Conservation (phyloP, 2,329 filamentous ascomycete species). For the Talaromyces funiculosus region DNA sequence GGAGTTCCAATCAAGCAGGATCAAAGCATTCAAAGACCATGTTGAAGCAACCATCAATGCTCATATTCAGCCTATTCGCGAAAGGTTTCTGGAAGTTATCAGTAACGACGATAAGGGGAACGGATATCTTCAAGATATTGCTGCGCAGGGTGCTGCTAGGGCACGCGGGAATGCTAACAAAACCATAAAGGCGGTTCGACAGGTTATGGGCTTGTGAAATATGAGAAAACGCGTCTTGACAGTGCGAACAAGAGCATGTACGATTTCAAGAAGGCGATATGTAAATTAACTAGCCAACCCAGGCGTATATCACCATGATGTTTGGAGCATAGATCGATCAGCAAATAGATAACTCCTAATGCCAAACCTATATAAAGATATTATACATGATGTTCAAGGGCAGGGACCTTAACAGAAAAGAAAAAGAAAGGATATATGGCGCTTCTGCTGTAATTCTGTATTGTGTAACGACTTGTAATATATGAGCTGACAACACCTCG, state of each 20-base stretch:
- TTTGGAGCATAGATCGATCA: neutral
- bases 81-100: slow-evolving; percentile 29
- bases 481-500: neutral
- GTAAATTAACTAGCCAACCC: neutral
- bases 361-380: no score
- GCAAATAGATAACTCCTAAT: no score
- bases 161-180: slow-evolving; percentile 28
- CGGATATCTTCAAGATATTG: slow-evolving; percentile 26
- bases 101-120: slow-evolving; percentile 21
- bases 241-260: neutral
- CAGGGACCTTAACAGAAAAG: neutral
- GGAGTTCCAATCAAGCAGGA: slow-evolving; percentile 40
- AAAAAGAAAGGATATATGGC: neutral
- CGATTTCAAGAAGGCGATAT: neutral
- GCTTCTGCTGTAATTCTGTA: neutral
- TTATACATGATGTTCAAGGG: no score
- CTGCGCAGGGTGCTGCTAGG: slow-evolving; percentile 25
- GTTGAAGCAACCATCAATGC: slow-evolving; percentile 47
- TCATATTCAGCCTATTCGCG: slow-evolving; percentile 29
- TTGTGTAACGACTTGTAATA: neutral
- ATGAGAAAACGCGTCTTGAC: neutral
- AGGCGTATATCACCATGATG: neutral
- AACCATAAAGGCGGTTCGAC: slow-evolving; percentile 29
- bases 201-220: slow-evolving; percentile 27
- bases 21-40: slow-evolving; percentile 59